Percentiles rank a stretch among this genome's conserved stretches.
phyloP scores from a whole-genome alignment of 2,329 filamentous ascomycete genomes.

The Fusarium sp. region DNA sequence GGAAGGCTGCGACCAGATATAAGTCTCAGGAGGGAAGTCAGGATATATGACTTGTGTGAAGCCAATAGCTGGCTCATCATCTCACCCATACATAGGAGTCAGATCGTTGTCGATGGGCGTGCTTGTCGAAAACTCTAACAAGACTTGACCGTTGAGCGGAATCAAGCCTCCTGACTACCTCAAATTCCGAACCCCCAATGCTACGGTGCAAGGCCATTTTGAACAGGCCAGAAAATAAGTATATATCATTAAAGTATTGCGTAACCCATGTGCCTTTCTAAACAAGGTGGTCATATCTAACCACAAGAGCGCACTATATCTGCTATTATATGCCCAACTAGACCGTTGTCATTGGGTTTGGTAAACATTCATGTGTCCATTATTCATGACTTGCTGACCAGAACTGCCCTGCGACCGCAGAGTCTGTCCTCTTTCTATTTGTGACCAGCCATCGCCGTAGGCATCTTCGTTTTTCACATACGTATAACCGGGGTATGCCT shows the following conservation, averaged over 20 bases:
- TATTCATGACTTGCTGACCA: slow-evolving; percentile 31
- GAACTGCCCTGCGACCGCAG: slow-evolving; percentile 24
- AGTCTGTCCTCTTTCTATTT: slow-evolving; percentile 36
- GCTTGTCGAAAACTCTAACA: background rate
- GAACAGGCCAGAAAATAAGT: background rate
- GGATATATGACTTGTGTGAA: too few relatives aligned
- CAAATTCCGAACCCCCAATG: background rate
- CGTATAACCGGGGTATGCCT: slow-evolving; percentile 48
- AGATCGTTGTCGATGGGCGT: background rate
- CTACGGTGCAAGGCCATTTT: background rate
- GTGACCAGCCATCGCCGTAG: slow-evolving; percentile 56
- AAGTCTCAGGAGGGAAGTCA: background rate
- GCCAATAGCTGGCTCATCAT: background rate
- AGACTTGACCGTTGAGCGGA: background rate
- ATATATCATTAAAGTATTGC: slow-evolving; percentile 16
- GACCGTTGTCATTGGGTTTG: slow-evolving; percentile 25
- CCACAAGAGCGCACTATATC: background rate
- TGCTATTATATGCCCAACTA: background rate
- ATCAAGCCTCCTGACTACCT: background rate
- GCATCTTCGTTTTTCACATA: slow-evolving; percentile 56
- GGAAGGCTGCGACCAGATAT: background rate
- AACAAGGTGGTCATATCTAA: slow-evolving; percentile 1
- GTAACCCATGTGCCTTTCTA: background rate
- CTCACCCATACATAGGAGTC: background rate
- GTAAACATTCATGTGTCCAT: slow-evolving; percentile 26